These are phyloP conservation scores for Aegilops longissima DNA, from an alignment of 176 grass and related monocot genomes.

Conservation along the genomic window DNA sequence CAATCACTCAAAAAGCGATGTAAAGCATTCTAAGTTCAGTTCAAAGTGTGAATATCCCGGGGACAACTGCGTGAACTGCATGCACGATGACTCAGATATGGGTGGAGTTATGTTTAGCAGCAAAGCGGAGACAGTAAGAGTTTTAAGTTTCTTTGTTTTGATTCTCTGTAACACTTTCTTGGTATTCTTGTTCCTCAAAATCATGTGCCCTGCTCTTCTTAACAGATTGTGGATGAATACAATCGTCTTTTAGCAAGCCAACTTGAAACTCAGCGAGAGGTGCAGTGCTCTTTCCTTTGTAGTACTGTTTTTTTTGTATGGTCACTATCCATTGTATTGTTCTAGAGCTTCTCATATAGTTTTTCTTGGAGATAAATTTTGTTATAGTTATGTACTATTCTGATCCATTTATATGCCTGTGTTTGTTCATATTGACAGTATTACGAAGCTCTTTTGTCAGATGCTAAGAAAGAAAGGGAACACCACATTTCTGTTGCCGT, in stretches of 20 bases:
- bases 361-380: background rate
- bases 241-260: constrained; percentile 79
- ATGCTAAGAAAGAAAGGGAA: constrained; percentile 69
- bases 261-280: constrained; percentile 90
- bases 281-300: constrained; percentile 26
- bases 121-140: constrained; percentile 70
- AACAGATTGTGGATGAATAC: constrained; percentile 94
- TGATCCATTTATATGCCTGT: constrained; percentile 15
- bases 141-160: constrained; percentile 23
- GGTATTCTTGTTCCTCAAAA: constrained; percentile 21
- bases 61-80: constrained; percentile 36
- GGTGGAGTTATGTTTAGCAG: constrained; percentile 72
- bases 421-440: constrained; percentile 50
- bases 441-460: constrained; percentile 68
- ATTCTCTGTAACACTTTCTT: background rate
- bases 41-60: constrained; percentile 60
- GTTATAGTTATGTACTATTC: background rate
- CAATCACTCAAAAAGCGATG: constrained; percentile 87
- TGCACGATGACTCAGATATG: constrained; percentile 64
- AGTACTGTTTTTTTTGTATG: constrained; percentile 1
- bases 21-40: constrained; percentile 59
- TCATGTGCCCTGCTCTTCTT: constrained; percentile 2
- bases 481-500: constrained; percentile 55
- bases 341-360: background rate
- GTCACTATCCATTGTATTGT: background rate